These are phyloP conservation scores for Dysphania ambrosioides DNA, from an alignment of 148 eudicot genomes.

Conservation along the genomic window DNA sequence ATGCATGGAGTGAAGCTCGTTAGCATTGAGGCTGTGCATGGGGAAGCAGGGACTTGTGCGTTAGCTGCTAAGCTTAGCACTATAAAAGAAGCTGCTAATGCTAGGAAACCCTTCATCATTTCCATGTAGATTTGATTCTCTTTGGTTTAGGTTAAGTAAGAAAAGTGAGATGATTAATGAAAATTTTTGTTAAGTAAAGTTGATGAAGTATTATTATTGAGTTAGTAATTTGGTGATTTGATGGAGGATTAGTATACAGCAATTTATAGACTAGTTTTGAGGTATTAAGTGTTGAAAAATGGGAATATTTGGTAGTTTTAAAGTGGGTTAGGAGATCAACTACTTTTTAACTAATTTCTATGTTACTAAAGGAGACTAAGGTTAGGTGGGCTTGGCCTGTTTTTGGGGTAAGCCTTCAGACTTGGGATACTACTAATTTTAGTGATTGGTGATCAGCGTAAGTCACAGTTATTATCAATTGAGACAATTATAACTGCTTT, in stretches of 20 bases:
- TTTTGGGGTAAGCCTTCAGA: conserved; percentile 5
- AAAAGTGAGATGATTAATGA: neutral
- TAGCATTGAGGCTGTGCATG: conserved; percentile 58
- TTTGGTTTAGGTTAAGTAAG: too few species aligned
- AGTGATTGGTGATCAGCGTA: neutral
- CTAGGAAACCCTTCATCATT: conserved; percentile 15
- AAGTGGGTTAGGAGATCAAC: conserved; percentile 62
- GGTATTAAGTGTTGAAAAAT: conserved; percentile 2
- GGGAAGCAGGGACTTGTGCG: conserved; percentile 29
- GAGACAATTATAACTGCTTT: neutral
- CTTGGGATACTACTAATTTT: too few species aligned
- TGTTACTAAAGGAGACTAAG: conserved; percentile 13
- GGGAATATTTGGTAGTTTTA: conserved; percentile 33
- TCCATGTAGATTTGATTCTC: too few species aligned
- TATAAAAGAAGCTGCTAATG: conserved; percentile 7
- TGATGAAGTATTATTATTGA: too few species aligned
- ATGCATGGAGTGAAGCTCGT: conserved; percentile 59
- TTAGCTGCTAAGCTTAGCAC: conserved; percentile 7
- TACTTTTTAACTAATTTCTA: conserved; percentile 43
- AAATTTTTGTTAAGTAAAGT: neutral
- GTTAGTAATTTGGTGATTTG: conserved; percentile 20
- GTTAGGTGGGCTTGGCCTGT: conserved; percentile 27
- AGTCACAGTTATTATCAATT: conserved; percentile 13
- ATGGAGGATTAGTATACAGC: conserved; percentile 9
- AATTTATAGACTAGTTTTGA: conserved; percentile 36